Evolutionary conservation across 352 stramenopile genomes (phyloP).

Genomic region (Globisporangium megalacanthum): DNA sequence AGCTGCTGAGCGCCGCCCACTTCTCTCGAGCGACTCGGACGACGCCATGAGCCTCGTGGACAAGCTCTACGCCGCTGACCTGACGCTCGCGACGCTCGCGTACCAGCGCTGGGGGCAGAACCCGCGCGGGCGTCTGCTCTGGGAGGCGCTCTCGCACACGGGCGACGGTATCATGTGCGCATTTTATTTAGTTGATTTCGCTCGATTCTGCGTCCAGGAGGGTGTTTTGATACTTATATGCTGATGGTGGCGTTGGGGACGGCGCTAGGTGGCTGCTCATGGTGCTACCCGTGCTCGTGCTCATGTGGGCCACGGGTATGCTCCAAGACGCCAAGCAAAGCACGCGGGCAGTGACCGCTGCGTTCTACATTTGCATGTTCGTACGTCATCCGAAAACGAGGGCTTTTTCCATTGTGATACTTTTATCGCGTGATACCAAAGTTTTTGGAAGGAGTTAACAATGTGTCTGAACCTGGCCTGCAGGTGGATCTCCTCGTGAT

Average conservation of each 20-base stretch:
- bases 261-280: conserved; percentile 48
- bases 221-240: no score
- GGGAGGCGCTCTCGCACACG: conserved; percentile 77
- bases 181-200: no score
- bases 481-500: conserved; percentile 76
- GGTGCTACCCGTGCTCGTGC: conserved; percentile 33
- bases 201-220: no score
- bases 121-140: conserved; percentile 38
- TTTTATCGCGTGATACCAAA: no score
- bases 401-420: neutral
- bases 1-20: conserved; percentile 7
- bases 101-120: conserved; percentile 62
- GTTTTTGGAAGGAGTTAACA: neutral
- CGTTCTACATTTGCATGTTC: conserved; percentile 46
- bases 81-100: conserved; percentile 60
- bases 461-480: neutral
- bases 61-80: conserved; percentile 65
- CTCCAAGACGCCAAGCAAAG: conserved; percentile 21
- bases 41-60: conserved; percentile 47
- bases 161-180: conserved; percentile 80
- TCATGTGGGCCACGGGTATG: conserved; percentile 28
- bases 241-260: neutral
- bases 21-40: conserved; percentile 6
- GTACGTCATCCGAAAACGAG: conserved; percentile 14
- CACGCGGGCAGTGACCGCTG: conserved; percentile 25